These are phyloP conservation scores for Termitomyces sp. DNA, from an alignment of 768 basidiomycete genomes.

Conservation along the genomic window DNA sequence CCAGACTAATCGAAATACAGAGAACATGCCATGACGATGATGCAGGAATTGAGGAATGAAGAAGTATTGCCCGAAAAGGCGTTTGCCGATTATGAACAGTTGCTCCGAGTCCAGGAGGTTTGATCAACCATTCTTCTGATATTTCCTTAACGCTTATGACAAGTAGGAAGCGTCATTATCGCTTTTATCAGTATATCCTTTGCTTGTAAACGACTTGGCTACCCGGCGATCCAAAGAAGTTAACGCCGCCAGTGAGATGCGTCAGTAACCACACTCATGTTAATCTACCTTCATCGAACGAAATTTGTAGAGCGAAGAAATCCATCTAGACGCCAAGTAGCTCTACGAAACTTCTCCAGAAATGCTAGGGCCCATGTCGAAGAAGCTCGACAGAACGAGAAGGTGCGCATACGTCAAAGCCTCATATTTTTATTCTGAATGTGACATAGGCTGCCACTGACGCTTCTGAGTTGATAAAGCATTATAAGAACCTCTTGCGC, in stretches of 20 bases:
- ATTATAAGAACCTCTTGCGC: slow-evolving; percentile 26
- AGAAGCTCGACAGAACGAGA: slow-evolving; percentile 28
- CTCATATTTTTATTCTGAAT: neutral
- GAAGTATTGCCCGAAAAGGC: slow-evolving; percentile 22
- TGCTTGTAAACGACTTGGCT: slow-evolving; percentile 27
- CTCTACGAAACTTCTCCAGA: slow-evolving; percentile 23
- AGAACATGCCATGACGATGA: slow-evolving; percentile 22
- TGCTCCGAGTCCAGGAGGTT: slow-evolving; percentile 23
- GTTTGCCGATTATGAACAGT: slow-evolving; percentile 19
- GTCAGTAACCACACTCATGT: slow-evolving; percentile 19
- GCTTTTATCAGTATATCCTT: slow-evolving; percentile 20
- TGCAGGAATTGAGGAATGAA: slow-evolving; percentile 19
- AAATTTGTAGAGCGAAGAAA: slow-evolving; percentile 22
- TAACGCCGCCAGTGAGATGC: slow-evolving; percentile 30
- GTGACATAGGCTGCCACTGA: slow-evolving; percentile 25
- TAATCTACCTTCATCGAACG: neutral
- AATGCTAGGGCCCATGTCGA: slow-evolving; percentile 29
- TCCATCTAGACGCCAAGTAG: slow-evolving; percentile 20
- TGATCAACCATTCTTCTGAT: neutral
- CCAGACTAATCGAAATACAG: slow-evolving; percentile 13
- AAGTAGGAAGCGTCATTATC: slow-evolving; percentile 16
- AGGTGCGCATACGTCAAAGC: slow-evolving; percentile 19
- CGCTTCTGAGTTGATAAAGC: slow-evolving; percentile 27
- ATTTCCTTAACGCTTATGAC: neutral
- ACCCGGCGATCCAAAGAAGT: slow-evolving; percentile 25